phyloP scores from a whole-genome alignment of 805 yeast genomes.

The Martiniozyma abietophila region DNA sequence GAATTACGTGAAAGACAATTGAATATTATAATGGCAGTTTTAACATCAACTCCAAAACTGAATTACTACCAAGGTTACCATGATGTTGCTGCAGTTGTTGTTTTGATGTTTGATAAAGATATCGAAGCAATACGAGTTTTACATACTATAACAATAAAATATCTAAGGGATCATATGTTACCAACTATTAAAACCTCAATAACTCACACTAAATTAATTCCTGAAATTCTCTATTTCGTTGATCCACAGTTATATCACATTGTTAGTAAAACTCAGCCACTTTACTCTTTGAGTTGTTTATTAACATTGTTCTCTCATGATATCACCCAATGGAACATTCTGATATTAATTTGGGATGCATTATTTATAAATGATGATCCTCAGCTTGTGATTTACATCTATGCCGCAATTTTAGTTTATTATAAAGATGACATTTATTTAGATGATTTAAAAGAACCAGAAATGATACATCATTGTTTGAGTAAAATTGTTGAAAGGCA shows the following conservation, averaged over 20 bases:
- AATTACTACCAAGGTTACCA: constrained; percentile 91
- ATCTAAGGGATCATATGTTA: constrained; percentile 81
- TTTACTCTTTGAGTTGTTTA: constrained; percentile 66
- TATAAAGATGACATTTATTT: constrained; percentile 36
- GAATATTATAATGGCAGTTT: constrained; percentile 39
- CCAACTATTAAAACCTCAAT: constrained; percentile 57
- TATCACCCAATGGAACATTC: constrained; percentile 34
- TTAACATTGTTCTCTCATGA: constrained; percentile 78
- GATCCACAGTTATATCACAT: constrained; percentile 38
- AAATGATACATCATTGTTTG: constrained; percentile 22
- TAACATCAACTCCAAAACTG: constrained; percentile 52
- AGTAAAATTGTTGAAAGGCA: constrained; percentile 22
- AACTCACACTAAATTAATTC: constrained; percentile 56
- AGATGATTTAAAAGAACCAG: constrained; percentile 23
- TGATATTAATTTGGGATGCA: constrained; percentile 61
- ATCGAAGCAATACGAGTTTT: constrained; percentile 35
- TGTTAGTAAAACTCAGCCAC: constrained; percentile 39
- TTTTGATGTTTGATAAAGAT: constrained; percentile 37
- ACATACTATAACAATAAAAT: constrained; percentile 46
- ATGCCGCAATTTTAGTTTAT: constrained; percentile 42
- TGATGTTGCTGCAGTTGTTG: constrained; percentile 65
- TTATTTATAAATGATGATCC: constrained; percentile 51
- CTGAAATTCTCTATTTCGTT: constrained; percentile 41
- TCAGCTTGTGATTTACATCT: constrained; percentile 47
- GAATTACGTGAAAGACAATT: constrained; percentile 33